A percentile compares a stretch with the other conserved stretches of the same genome.
Evolutionary conservation across 148 eudicot species (phyloP).

Genomic region (Camellia japonica): DNA sequence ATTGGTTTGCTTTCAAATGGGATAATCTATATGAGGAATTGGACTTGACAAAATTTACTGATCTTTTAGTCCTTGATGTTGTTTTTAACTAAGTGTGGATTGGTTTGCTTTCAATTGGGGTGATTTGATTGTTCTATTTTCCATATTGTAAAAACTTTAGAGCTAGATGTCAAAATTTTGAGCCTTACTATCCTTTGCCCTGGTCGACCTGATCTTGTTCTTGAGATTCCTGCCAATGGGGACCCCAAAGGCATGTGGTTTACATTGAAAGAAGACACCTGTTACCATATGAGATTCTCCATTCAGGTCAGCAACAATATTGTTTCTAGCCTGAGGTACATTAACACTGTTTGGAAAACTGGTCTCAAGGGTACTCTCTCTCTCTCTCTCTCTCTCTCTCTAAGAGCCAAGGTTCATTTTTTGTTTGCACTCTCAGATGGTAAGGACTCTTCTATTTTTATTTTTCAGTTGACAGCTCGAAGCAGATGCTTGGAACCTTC

Average conservation of each 20-base stretch:
- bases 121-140: no score
- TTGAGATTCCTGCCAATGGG: slow-evolving; percentile 49
- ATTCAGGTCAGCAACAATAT: slow-evolving; percentile 49
- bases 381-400: background rate
- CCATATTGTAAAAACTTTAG: slow-evolving; percentile 35
- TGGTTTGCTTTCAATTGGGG: no score
- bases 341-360: slow-evolving; percentile 56
- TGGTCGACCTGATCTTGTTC: slow-evolving; percentile 44
- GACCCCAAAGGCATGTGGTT: slow-evolving; percentile 56
- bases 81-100: no score
- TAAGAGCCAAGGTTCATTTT: no score
- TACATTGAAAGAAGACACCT: slow-evolving; percentile 53
- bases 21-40: no score
- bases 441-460: no score
- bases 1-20: no score
- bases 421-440: no score
- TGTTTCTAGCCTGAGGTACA: slow-evolving; percentile 52
- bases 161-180: slow-evolving; percentile 53
- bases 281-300: slow-evolving; percentile 46
- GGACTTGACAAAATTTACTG: no score
- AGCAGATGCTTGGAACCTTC: slow-evolving; percentile 59
- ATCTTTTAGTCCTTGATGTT: no score
- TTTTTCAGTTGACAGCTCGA: slow-evolving; percentile 45
- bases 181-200: slow-evolving; percentile 47
- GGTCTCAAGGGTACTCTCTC: slow-evolving; percentile 43